Evolutionary conservation across 257 asterid species (phyloP).

Genomic region (Paraleonurus japonicus): DNA sequence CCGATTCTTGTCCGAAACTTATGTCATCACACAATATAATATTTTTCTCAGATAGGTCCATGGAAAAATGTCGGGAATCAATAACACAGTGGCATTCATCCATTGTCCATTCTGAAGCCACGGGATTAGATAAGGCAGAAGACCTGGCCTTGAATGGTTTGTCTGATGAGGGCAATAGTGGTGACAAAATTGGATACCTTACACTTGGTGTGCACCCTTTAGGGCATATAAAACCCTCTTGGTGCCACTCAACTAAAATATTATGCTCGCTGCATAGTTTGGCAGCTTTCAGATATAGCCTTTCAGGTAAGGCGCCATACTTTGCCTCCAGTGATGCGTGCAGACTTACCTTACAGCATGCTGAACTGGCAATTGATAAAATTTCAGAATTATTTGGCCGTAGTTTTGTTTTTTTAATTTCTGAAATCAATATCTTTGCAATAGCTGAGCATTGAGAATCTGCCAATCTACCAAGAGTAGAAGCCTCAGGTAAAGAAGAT

Average conservation of each 20-base stretch:
- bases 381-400: constrained; percentile 83
- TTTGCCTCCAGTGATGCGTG: constrained; percentile 61
- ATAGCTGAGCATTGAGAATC: constrained; percentile 87
- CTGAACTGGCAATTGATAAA: constrained; percentile 61
- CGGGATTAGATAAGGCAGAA: constrained; percentile 32
- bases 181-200: constrained; percentile 40
- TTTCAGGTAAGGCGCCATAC: constrained; percentile 71
- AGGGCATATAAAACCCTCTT: constrained; percentile 70
- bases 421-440: constrained; percentile 72
- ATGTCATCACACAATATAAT: constrained; percentile 87
- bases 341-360: constrained; percentile 80
- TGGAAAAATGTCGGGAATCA: constrained; percentile 76
- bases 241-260: constrained; percentile 80
- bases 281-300: constrained; percentile 81
- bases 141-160: constrained; percentile 32
- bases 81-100: constrained; percentile 87
- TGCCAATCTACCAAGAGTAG: constrained; percentile 63
- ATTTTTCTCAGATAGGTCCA: constrained; percentile 76
- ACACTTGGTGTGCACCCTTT: constrained; percentile 58
- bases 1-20: constrained; percentile 84
- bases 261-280: constrained; percentile 91
- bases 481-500: constrained; percentile 46
- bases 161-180: constrained; percentile 44
- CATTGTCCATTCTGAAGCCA: constrained; percentile 69
- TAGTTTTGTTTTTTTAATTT: constrained; percentile 70